A percentile compares a stretch with the other conserved stretches of the same genome.
These are phyloP conservation scores for Aspergillus hancockii DNA, from an alignment of 495 filamentous ascomycete species.

Conservation along the genomic window DNA sequence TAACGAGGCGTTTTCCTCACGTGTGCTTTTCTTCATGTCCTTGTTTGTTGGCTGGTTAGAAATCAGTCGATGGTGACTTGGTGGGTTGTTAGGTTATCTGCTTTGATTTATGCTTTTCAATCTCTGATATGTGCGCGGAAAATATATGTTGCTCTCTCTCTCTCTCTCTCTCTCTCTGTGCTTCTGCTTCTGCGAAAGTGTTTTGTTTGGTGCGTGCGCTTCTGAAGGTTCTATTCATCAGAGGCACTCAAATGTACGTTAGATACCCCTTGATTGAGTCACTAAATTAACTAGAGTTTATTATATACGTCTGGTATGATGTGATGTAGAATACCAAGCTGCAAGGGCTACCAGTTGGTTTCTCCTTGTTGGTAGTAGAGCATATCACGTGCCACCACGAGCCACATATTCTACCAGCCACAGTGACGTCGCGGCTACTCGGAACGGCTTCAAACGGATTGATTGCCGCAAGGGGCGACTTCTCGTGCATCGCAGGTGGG, in stretches of 20 bases:
- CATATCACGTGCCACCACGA: constrained; percentile 9
- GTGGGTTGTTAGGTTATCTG: constrained; percentile 1
- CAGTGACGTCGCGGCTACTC: constrained; percentile 4
- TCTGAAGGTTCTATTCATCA: not conserved
- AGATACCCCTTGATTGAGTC: constrained; percentile 29
- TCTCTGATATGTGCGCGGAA: not conserved
- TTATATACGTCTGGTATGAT: not conserved
- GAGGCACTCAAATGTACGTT: constrained; percentile 25
- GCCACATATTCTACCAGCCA: not conserved
- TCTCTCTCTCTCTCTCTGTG: too few relatives aligned
- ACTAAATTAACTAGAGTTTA: constrained; percentile 7
- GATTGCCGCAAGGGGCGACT: constrained; percentile 3
- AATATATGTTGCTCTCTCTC: not conserved
- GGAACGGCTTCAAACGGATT: constrained; percentile 1
- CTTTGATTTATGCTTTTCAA: not conserved
- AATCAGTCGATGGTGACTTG: not conserved
- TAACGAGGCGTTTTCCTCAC: not conserved
- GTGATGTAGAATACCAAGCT: not conserved
- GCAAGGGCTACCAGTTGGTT: too few relatives aligned
- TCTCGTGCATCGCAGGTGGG: not conserved
- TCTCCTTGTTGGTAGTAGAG: too few relatives aligned
- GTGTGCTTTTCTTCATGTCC: not conserved
- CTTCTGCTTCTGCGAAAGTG: not conserved
- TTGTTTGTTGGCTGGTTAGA: not conserved
- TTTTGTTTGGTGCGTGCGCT: not conserved